These are phyloP conservation scores for Colletotrichum eremochloae DNA, from an alignment of 2,329 filamentous ascomycete genomes.

Conservation along the genomic window DNA sequence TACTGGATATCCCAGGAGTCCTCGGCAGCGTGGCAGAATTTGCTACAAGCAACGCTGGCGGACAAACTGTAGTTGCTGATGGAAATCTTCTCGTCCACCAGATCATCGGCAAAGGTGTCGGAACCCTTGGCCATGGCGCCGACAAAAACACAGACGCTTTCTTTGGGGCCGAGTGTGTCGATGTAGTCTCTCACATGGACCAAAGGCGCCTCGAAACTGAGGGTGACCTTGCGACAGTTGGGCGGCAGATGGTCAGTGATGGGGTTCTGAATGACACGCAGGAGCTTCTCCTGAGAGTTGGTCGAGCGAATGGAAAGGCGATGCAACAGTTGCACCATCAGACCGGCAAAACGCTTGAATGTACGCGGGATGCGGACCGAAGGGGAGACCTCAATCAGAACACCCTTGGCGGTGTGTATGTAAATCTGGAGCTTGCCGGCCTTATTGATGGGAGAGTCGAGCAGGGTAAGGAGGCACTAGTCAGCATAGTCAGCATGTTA, in stretches of 20 bases:
- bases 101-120: constrained; percentile 94
- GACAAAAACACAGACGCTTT: constrained; percentile 98
- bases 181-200: constrained; percentile 93
- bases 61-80: constrained; percentile 99
- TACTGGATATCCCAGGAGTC: constrained; percentile 96
- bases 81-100: constrained; percentile 96
- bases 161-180: constrained; percentile 79
- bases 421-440: constrained; percentile 97
- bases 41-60: constrained; percentile 98
- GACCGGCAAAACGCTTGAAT: constrained; percentile 97
- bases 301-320: constrained; percentile 95
- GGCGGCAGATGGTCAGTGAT: constrained; percentile 97
- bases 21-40: constrained; percentile 98
- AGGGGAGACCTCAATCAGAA: constrained; percentile 98
- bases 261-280: constrained; percentile 97
- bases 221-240: constrained; percentile 96
- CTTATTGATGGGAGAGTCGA: constrained; percentile 99
- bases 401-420: constrained; percentile 97
- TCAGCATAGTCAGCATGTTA: constrained; percentile 59
- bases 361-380: constrained; percentile 97
- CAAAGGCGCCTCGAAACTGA: constrained; percentile 92
- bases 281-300: constrained; percentile 95
- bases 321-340: constrained; percentile 98
- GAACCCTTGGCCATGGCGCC: constrained; percentile 98
- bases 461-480: constrained; percentile 94